A percentile compares a stretch with the other conserved stretches of the same genome.
phyloP scores from a whole-genome alignment of 192 early-diverging fungal species.

The Dimargaris verticillata region DNA sequence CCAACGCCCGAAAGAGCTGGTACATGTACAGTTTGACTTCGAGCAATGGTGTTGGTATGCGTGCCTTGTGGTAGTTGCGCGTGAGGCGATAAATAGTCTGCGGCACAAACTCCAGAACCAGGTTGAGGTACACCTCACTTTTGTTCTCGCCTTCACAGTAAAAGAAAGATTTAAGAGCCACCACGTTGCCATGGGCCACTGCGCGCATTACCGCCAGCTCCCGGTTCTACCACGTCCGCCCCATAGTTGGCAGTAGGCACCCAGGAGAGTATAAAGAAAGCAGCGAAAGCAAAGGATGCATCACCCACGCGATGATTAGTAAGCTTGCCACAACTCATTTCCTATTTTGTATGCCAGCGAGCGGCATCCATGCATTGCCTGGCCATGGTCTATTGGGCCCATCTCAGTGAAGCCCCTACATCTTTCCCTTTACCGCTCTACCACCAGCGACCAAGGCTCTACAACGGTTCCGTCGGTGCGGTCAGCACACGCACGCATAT shows the following conservation, averaged over 20 bases:
- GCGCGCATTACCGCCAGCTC: constrained; percentile 87
- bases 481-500: constrained; percentile 99
- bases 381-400: too few species aligned
- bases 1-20: constrained; percentile 88
- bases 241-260: too few species aligned
- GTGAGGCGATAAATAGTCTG: constrained; percentile 92
- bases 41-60: constrained; percentile 87
- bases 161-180: constrained; percentile 90
- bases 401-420: too few species aligned
- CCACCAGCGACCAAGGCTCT: too few species aligned
- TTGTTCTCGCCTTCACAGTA: constrained; percentile 68
- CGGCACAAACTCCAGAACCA: constrained; percentile 88
- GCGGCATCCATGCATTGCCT: too few species aligned
- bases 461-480: constrained; percentile 94
- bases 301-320: too few species aligned
- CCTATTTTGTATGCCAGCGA: too few species aligned
- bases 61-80: constrained; percentile 75
- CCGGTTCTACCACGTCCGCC: too few species aligned
- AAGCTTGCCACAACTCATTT: too few species aligned
- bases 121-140: constrained; percentile 69
- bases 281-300: too few species aligned
- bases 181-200: constrained; percentile 85
- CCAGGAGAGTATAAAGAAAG: too few species aligned
- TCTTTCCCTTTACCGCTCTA: too few species aligned
- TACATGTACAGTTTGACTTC: constrained; percentile 93